Percentiles rank a stretch among this genome's conserved stretches.
These are phyloP conservation scores for Hypseocharis bilobata DNA, from an alignment of 441 rosid genomes.

Conservation along the genomic window DNA sequence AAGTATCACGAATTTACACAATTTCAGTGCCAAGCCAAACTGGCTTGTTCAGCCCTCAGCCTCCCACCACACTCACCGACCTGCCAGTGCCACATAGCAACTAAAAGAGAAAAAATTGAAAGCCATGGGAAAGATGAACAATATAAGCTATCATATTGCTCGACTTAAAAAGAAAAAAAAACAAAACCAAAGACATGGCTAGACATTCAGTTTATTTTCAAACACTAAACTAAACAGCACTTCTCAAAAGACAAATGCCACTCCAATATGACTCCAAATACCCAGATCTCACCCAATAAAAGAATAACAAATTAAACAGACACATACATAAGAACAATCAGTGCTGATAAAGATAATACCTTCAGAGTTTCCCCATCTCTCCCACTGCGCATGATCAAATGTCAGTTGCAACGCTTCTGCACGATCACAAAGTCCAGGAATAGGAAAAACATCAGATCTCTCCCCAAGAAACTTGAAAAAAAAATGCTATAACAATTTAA, in stretches of 20 bases:
- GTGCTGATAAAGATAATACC: slow-evolving; percentile 35
- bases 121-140: slow-evolving; percentile 5
- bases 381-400: slow-evolving; percentile 44
- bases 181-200: too few species aligned
- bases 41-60: not conserved
- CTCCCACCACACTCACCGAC: not conserved
- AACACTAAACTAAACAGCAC: not conserved
- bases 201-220: not conserved
- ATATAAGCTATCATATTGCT: too few species aligned
- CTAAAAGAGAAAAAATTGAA: too few species aligned
- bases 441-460: not conserved
- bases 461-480: slow-evolving; percentile 10
- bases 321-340: slow-evolving; percentile 14
- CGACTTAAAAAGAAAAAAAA: too few species aligned
- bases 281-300: not conserved
- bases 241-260: not conserved
- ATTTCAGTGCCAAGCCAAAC: not conserved
- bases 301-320: not conserved
- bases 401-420: slow-evolving; percentile 69
- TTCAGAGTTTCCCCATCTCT: slow-evolving; percentile 44
- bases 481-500: not conserved
- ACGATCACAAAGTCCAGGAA: slow-evolving; percentile 13
- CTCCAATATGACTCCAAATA: not conserved
- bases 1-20: not conserved
- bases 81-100: too few species aligned